These are phyloP conservation scores for Populus tomentosa DNA, from an alignment of 441 rosid genomes.

Conservation along the genomic window DNA sequence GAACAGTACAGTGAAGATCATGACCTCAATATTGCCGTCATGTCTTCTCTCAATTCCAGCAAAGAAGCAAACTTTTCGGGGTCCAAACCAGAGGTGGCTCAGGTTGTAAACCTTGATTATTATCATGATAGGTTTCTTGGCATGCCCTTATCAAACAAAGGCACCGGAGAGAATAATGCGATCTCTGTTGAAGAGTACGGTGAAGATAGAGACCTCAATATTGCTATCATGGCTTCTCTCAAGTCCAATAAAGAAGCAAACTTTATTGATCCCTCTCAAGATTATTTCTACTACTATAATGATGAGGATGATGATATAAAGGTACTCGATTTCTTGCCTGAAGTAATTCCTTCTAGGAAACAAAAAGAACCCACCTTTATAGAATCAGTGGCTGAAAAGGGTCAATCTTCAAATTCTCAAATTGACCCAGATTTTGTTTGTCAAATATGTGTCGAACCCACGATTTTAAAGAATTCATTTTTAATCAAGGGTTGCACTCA, in stretches of 20 bases:
- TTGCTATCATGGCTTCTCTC: slow-evolving; percentile 11
- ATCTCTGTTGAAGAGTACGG: slow-evolving; percentile 15
- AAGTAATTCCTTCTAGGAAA: background rate
- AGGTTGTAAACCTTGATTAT: slow-evolving; percentile 10
- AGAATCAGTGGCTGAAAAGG: slow-evolving; percentile 3
- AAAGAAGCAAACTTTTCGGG: background rate
- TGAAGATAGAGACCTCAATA: slow-evolving; percentile 13
- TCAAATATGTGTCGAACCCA: slow-evolving; percentile 34
- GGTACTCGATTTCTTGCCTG: slow-evolving; percentile 5
- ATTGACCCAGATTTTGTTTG: slow-evolving; percentile 21
- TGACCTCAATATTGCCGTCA: background rate
- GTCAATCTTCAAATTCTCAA: slow-evolving; percentile 13
- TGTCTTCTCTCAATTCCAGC: background rate
- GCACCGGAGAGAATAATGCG: slow-evolving; percentile 3
- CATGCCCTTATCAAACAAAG: slow-evolving; percentile 7
- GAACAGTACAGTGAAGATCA: slow-evolving; percentile 15
- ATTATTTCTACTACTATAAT: background rate
- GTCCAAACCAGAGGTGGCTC: background rate
- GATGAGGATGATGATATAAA: slow-evolving; percentile 2
- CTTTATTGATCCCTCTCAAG: slow-evolving; percentile 4
- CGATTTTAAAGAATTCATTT: slow-evolving; percentile 14
- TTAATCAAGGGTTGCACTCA: slow-evolving; percentile 37
- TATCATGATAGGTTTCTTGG: background rate
- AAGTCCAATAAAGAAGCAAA: background rate
- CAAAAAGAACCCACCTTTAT: background rate